Conservation (phyloP, 768 basidiomycete genomes). For the Russula earlei region DNA sequence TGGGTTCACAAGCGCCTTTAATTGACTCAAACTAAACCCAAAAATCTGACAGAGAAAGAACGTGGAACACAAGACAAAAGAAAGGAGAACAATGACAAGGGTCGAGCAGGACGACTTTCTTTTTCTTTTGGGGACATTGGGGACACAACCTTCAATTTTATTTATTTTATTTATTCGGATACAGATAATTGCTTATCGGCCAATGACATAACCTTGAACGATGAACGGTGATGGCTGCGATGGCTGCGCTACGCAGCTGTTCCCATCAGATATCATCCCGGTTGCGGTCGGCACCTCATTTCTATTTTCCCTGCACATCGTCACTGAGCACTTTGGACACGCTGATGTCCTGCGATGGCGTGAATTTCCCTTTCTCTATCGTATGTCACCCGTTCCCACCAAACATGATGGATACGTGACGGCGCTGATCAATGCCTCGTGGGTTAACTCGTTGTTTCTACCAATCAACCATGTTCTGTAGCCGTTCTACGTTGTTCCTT, state of each 20-base stretch:
- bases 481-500: too few relatives aligned
- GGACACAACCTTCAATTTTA: background rate
- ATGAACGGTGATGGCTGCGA: too few relatives aligned
- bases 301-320: background rate
- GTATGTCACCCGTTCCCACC: too few relatives aligned
- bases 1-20: background rate
- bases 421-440: background rate
- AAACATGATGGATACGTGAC: too few relatives aligned
- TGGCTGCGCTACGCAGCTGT: too few relatives aligned
- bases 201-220: too few relatives aligned
- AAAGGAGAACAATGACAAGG: background rate
- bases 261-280: background rate
- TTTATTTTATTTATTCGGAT: background rate
- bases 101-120: background rate
- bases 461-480: background rate
- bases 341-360: too few relatives aligned
- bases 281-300: background rate
- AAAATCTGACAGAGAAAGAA: background rate
- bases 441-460: background rate
- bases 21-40: background rate
- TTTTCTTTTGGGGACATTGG: too few relatives aligned
- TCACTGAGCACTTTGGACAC: background rate
- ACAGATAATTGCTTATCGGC: slow-evolving; percentile 1
- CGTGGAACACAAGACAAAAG: background rate
- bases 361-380: too few relatives aligned